A percentile compares a stretch with the other conserved stretches of the same genome.
Evolutionary conservation across 768 basidiomycete species (phyloP).

Genomic region (Auricularia sp.): DNA sequence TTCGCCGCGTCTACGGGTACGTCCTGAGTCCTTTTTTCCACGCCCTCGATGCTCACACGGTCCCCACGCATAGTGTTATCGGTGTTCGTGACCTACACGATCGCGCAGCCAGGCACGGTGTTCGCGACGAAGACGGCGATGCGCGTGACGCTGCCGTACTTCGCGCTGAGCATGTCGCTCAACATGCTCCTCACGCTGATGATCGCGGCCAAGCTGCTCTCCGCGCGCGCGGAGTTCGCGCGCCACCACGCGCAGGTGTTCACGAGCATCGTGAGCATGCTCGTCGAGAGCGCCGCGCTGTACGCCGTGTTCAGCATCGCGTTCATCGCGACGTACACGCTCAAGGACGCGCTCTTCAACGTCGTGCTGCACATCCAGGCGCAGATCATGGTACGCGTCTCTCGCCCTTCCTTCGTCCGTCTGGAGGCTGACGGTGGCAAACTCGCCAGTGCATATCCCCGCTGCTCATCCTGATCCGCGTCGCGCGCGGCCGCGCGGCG

Average conservation of each 20-base stretch:
- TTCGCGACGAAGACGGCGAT: not conserved
- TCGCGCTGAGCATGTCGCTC: not conserved
- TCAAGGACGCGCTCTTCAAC: slow-evolving; percentile 1
- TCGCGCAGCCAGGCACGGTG: not conserved
- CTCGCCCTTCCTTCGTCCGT: not conserved
- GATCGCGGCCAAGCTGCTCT: slow-evolving; percentile 22
- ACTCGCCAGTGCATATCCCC: slow-evolving; percentile 2
- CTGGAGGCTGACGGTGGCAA: not conserved
- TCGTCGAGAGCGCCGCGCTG: slow-evolving; percentile 5
- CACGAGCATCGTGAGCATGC: slow-evolving; percentile 1
- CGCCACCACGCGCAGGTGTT: not conserved
- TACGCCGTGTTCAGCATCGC: slow-evolving; percentile 2
- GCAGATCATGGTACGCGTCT: not conserved
- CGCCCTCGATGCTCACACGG: not conserved
- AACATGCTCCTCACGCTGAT: slow-evolving; percentile 28
- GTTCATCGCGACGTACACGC: slow-evolving; percentile 4
- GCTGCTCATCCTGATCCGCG: slow-evolving; percentile 5
- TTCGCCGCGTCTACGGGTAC: not conserved
- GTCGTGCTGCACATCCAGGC: slow-evolving; percentile 5
- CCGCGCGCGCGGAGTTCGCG: slow-evolving; percentile 15
- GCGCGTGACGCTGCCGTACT: not conserved
- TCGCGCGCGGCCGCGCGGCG: slow-evolving; percentile 3
- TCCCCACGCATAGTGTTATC: not conserved
- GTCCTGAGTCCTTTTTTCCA: not conserved
- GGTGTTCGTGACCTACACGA: not conserved